Base-by-base conservation (phyloP, 2,329 filamentous ascomycete genomes). In the Colletotrichum siamense region DNA sequence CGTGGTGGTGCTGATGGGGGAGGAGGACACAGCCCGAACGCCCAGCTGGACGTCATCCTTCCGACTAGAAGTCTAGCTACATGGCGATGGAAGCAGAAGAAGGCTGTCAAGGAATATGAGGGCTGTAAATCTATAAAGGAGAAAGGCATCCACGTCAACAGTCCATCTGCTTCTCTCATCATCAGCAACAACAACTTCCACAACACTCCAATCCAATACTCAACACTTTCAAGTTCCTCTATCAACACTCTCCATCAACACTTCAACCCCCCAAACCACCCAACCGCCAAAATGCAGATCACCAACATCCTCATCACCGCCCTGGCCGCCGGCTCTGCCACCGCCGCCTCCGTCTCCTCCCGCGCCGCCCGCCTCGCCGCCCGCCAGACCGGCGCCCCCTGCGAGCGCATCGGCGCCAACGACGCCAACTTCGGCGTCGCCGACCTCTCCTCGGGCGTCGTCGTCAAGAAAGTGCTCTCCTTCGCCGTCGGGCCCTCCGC, bases 371-470 rank as follows among this genome's bases (percentile, higher is more conserved):
- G 69, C 28, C 73, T 69, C 69, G 39, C 34, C 28, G 52, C 69
- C 61, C 24, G 32, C n/a, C 59, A 62, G 18, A 49, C 39, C 18
- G 39, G 39, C 18, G 44, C 39, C 24, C 39, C 62, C 12, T 76
- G 70, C 70, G 55, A 44, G 30, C 32, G 66, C 73, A 34, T 76
- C 57, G 55, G 69, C 22, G 63, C 73, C 44, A 22, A 39, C 24
- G 73, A 76, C 44, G 28, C 61, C 8, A 73, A 75, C 64, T 76
- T 76, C 12, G 63, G 63, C 55, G 73, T 76, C 32, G 69, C 70
- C 8, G 70, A 73, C 70, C 64, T 73, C 15, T 12, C 16, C 57
- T 57, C 39, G 32, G 73, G 73, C 64, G 52, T 49, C 44, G 57
- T 73, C 39, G 73, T 44, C n/a, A 73, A 52, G 26, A 76, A 76